Evolutionary conservation across 2,329 filamentous ascomycete species (phyloP).

Genomic region (Cercospora zeae-maydis): DNA sequence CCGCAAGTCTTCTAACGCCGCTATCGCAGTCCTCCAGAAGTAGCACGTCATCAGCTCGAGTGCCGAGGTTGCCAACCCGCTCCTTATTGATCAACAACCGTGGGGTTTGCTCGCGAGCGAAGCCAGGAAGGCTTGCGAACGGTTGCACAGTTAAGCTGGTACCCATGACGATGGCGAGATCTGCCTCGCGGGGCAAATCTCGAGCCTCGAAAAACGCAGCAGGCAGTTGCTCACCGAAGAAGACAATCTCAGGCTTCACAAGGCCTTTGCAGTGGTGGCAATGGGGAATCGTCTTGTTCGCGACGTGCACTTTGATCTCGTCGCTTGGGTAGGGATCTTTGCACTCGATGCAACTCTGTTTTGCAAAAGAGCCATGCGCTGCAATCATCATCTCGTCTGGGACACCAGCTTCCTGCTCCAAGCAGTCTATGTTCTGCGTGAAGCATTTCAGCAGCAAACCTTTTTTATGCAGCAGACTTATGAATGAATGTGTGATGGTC

Average conservation of each 20-base stretch:
- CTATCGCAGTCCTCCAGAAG: constrained; percentile 78
- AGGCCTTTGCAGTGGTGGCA: constrained; percentile 71
- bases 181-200: constrained; percentile 58
- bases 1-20: constrained; percentile 73
- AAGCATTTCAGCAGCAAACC: constrained; percentile 79
- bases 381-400: constrained; percentile 79
- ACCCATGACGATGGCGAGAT: constrained; percentile 80
- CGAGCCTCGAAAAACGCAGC: constrained; percentile 60
- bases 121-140: constrained; percentile 74
- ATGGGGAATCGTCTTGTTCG: constrained; percentile 63
- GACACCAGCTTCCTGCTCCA: constrained; percentile 84
- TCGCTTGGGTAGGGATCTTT: constrained; percentile 66
- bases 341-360: constrained; percentile 89
- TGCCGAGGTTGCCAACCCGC: constrained; percentile 73
- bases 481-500: constrained; percentile 86
- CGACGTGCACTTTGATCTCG: constrained; percentile 68
- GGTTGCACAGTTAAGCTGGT: constrained; percentile 85
- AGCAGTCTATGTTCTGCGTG: constrained; percentile 96
- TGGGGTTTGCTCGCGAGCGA: constrained; percentile 61
- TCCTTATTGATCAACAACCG: constrained; percentile 86
- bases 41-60: constrained; percentile 77
- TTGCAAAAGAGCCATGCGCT: constrained; percentile 92
- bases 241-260: constrained; percentile 92
- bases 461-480: constrained; percentile 76
- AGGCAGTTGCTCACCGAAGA: constrained; percentile 78